Percentiles rank a stretch among this genome's conserved stretches.
Conservation (phyloP, 2,329 filamentous ascomycete species). For the Diplodia sapinea region DNA sequence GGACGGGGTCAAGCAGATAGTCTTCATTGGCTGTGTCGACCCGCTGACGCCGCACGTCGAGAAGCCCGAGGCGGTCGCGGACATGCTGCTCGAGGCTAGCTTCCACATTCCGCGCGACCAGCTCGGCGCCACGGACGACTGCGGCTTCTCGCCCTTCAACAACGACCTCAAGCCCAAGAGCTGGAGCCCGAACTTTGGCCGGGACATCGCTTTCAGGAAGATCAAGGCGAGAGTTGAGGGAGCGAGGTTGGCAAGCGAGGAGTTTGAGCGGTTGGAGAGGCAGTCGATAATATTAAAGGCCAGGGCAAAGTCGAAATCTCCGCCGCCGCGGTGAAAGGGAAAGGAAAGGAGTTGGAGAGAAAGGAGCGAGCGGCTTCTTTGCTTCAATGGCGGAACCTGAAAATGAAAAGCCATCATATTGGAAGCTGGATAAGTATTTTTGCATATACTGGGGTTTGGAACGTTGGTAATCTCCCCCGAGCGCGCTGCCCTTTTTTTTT, state of each 20-base stretch:
- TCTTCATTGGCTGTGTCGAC: constrained; percentile 19
- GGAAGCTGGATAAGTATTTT: neutral
- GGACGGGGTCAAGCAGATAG: constrained; percentile 14
- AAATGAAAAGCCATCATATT: neutral
- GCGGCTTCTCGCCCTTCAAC: constrained; percentile 27
- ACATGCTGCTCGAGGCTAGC: constrained; percentile 29
- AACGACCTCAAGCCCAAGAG: constrained; percentile 31
- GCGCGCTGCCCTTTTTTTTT: neutral
- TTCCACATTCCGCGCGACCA: constrained; percentile 26
- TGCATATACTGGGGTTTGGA: neutral
- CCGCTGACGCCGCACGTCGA: constrained; percentile 29
- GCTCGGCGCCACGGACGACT: constrained; percentile 30
- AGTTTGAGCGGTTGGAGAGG: constrained; percentile 21
- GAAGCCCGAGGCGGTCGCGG: constrained; percentile 24
- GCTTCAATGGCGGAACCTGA: neutral
- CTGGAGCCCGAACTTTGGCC: constrained; percentile 28
- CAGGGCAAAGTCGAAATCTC: constrained; percentile 24
- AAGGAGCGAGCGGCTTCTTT: neutral
- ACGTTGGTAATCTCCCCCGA: neutral
- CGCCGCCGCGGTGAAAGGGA: constrained; percentile 10
- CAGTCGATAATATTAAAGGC: constrained; percentile 26
- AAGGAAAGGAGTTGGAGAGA: neutral
- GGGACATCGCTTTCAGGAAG: constrained; percentile 28
- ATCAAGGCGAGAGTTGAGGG: constrained; percentile 25
- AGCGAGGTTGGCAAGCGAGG: constrained; percentile 24